Conservation (phyloP, 352 stramenopile genomes). For the Globisporangium camurandrum region DNA sequence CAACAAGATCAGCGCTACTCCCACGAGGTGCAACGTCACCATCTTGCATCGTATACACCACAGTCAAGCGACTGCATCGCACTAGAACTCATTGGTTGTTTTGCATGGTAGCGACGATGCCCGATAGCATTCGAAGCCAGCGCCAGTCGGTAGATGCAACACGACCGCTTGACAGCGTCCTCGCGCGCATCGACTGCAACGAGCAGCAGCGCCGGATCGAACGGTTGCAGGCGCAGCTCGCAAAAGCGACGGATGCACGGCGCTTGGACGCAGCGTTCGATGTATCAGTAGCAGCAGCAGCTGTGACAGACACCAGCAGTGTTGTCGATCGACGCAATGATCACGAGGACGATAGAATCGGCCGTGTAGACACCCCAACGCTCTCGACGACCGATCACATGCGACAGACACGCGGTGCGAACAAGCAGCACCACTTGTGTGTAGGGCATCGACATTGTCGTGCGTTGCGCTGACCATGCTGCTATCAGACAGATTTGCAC, state of each 20-base stretch:
- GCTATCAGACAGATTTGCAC: background rate
- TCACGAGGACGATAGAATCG: too few relatives aligned
- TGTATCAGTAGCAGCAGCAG: background rate
- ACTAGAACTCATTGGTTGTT: too few relatives aligned
- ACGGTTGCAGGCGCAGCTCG: constrained; percentile 23
- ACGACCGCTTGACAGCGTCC: constrained; percentile 11
- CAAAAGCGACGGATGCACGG: constrained; percentile 19
- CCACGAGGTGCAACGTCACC: background rate
- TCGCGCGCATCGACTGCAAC: constrained; percentile 11
- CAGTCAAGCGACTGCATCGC: background rate
- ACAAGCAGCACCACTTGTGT: too few relatives aligned
- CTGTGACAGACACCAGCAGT: too few relatives aligned
- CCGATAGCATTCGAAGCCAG: background rate
- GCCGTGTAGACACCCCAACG: too few relatives aligned
- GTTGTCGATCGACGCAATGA: too few relatives aligned
- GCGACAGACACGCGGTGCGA: too few relatives aligned
- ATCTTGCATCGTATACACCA: background rate
- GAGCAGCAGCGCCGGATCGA: constrained; percentile 33
- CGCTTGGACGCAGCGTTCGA: constrained; percentile 13
- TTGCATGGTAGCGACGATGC: too few relatives aligned
- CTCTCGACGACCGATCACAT: too few relatives aligned
- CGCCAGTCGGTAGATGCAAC: constrained; percentile 3
- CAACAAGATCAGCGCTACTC: background rate
- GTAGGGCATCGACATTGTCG: too few relatives aligned
- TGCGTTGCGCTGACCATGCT: constrained; percentile 1